These are phyloP conservation scores for Lojkania enalia DNA, from an alignment of 2,329 filamentous ascomycete species.

Conservation along the genomic window DNA sequence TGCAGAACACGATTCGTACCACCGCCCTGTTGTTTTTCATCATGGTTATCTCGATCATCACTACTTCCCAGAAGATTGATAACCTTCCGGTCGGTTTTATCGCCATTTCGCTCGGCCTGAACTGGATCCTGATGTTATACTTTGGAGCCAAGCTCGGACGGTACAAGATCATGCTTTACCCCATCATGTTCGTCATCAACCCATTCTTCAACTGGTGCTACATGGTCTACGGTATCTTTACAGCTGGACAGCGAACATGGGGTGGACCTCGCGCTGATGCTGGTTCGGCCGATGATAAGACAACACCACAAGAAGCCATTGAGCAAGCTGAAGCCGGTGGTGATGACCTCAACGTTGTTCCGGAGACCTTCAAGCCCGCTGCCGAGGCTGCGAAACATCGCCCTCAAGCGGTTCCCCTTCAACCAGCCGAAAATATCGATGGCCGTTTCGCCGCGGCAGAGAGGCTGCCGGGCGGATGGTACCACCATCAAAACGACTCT, in stretches of 20 bases:
- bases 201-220: conserved; percentile 99
- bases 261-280: conserved; percentile 91
- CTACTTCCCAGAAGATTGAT: conserved; percentile 75
- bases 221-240: conserved; percentile 96
- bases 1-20: conserved; percentile 95
- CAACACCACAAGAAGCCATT: conserved; percentile 79
- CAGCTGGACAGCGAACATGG: conserved; percentile 92
- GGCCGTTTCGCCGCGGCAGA: conserved; percentile 77
- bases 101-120: conserved; percentile 85
- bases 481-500: conserved; percentile 71
- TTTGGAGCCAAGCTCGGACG: conserved; percentile 84
- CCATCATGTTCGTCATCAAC: conserved; percentile 92
- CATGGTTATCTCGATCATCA: conserved; percentile 83
- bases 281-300: conserved; percentile 73
- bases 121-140: conserved; percentile 95
- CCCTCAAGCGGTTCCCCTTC: conserved; percentile 62
- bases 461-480: conserved; percentile 68
- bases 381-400: conserved; percentile 56
- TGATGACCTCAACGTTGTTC: conserved; percentile 87
- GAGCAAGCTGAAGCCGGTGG: conserved; percentile 76
- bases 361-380: conserved; percentile 73
- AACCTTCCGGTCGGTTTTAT: conserved; percentile 93
- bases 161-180: conserved; percentile 94
- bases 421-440: conserved; percentile 74
- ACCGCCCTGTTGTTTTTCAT: conserved; percentile 94